These are phyloP conservation scores for Trichoderma sp. DNA, from an alignment of 2,329 filamentous ascomycete species.

Conservation along the genomic window DNA sequence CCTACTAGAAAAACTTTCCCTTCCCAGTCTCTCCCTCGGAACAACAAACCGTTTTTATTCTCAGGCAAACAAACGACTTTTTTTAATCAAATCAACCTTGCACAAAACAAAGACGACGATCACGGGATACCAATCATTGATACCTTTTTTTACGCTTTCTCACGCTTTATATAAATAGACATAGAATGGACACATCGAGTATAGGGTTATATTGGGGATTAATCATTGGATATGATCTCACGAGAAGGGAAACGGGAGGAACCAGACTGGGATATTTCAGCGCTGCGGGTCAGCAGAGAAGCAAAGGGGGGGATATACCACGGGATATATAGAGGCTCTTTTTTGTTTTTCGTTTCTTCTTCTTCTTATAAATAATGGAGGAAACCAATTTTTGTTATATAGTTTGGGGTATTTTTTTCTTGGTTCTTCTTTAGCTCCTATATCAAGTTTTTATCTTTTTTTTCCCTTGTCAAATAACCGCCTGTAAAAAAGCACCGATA, in stretches of 20 bases:
- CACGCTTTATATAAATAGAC: slow-evolving; percentile 20
- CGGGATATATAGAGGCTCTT: slow-evolving; percentile 8
- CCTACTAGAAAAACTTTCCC: slow-evolving; percentile 1
- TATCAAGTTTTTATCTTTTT: background rate
- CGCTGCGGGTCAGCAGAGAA: slow-evolving; percentile 16
- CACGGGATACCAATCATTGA: slow-evolving; percentile 16
- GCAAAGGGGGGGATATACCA: slow-evolving; percentile 13
- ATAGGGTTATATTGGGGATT: slow-evolving; percentile 3
- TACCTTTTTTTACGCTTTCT: slow-evolving; percentile 16
- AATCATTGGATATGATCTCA: slow-evolving; percentile 16
- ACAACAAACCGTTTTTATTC: background rate
- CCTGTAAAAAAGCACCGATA: background rate
- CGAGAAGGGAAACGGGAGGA: slow-evolving; percentile 7
- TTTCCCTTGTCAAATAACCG: background rate
- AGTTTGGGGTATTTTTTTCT: background rate
- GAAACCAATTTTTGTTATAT: background rate
- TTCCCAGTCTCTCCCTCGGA: slow-evolving; percentile 19
- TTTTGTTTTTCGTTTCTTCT: background rate
- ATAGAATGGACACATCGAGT: slow-evolving; percentile 14
- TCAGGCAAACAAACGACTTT: background rate
- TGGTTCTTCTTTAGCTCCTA: background rate
- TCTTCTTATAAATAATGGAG: background rate
- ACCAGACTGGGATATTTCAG: background rate
- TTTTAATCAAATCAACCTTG: background rate
- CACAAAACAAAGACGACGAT: slow-evolving; percentile 6